These are phyloP conservation scores for Annulohypoxylon bovei DNA, from an alignment of 495 filamentous ascomycete genomes.

Conservation along the genomic window DNA sequence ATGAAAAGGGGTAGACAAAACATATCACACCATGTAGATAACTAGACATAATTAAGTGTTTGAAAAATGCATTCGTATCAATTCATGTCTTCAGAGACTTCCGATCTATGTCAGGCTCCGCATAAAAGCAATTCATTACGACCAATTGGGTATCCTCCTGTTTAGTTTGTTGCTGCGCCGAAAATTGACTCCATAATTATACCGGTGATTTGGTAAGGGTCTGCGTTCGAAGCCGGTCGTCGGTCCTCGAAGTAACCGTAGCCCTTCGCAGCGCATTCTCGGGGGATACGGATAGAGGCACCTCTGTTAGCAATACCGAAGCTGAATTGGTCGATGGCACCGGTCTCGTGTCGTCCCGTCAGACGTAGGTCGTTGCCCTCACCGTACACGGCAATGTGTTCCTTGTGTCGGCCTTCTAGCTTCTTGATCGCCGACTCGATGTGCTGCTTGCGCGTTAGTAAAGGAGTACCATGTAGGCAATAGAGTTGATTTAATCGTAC, in stretches of 20 bases:
- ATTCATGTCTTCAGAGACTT: constrained; percentile 38
- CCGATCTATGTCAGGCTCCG: constrained; percentile 33
- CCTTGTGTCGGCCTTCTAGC: constrained; percentile 85
- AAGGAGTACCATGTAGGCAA: background rate
- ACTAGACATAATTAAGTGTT: background rate
- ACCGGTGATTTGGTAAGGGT: constrained; percentile 95
- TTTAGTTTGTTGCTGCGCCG: constrained; percentile 39
- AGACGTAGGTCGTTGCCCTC: constrained; percentile 91
- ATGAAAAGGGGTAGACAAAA: background rate
- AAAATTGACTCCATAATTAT: constrained; percentile 82
- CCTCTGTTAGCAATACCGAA: constrained; percentile 98
- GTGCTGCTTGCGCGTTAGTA: constrained; percentile 48
- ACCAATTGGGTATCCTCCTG: constrained; percentile 40
- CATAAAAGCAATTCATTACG: constrained; percentile 35
- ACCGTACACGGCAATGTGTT: constrained; percentile 98
- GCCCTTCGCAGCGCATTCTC: constrained; percentile 88
- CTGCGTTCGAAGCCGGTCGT: constrained; percentile 92
- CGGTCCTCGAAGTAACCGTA: constrained; percentile 99
- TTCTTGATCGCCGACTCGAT: constrained; percentile 87
- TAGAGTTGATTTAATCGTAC: constrained; percentile 24
- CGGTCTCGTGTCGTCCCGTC: constrained; percentile 96
- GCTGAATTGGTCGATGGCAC: constrained; percentile 90
- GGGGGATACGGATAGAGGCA: constrained; percentile 91
- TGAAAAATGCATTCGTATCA: constrained; percentile 22
- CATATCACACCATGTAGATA: background rate